These are phyloP conservation scores for Adiantum capillusveneris DNA, from an alignment of 75 land plant genomes.

Conservation along the genomic window DNA sequence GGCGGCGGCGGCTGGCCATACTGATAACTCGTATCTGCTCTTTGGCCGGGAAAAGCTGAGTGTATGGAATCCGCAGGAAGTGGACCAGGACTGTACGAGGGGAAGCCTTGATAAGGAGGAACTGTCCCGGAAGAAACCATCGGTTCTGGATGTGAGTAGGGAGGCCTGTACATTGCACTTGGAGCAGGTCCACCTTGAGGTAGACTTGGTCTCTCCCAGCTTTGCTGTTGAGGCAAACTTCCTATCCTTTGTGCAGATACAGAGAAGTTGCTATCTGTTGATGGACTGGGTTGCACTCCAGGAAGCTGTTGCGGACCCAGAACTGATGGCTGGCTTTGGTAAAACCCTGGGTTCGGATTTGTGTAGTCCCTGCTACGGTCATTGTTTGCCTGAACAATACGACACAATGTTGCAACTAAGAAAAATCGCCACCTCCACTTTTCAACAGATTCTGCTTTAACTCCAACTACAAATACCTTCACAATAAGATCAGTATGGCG, in stretches of 20 bases:
- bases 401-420: not conserved
- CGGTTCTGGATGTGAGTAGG: not conserved
- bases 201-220: constrained; percentile 1
- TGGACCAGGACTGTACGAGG: not conserved
- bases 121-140: not conserved
- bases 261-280: not conserved
- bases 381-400: constrained; percentile 53
- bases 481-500: constrained; percentile 79
- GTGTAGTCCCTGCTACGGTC: constrained; percentile 76
- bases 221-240: not conserved
- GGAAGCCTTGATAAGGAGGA: not conserved
- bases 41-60: not conserved
- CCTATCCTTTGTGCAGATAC: not conserved
- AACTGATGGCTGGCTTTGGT: constrained; percentile 39
- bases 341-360: constrained; percentile 28
- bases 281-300: constrained; percentile 7
- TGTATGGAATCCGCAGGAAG: not conserved
- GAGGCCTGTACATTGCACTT: not conserved
- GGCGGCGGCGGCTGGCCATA: not conserved
- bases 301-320: constrained; percentile 40
- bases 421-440: too few species aligned
- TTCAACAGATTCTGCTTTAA: too few species aligned
- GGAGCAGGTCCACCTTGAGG: not conserved
- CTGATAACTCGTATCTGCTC: not conserved
- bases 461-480: constrained; percentile 32